Percentiles rank a stretch among this genome's conserved stretches.
phyloP scores from a whole-genome alignment of 805 yeast genomes.

The Candida berthetii region DNA sequence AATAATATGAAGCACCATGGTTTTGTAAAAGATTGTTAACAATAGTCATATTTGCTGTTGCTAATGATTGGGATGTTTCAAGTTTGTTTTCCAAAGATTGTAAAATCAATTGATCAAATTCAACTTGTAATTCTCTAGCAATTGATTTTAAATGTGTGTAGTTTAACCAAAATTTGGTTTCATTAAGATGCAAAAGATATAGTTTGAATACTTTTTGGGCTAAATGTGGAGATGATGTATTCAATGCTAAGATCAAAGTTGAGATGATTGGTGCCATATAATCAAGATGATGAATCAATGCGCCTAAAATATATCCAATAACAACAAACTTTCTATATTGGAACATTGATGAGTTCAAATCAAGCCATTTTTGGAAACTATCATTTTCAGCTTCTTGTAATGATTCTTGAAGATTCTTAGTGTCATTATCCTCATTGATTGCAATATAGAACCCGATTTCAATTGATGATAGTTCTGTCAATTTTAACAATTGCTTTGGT shows the following conservation, averaged over 20 bases:
- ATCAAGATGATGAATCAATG: conserved; percentile 3
- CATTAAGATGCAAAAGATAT: too few species aligned
- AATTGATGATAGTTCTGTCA: conserved; percentile 5
- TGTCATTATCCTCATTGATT: conserved; percentile 1
- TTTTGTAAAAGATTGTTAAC: not conserved
- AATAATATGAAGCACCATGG: not conserved
- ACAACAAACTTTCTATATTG: conserved; percentile 7
- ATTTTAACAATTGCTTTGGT: not conserved
- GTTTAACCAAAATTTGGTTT: not conserved
- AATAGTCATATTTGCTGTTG: not conserved
- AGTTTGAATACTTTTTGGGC: not conserved
- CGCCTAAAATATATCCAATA: conserved; percentile 12
- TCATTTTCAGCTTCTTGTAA: not conserved
- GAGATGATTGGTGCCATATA: conserved; percentile 1
- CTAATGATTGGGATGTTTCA: not conserved
- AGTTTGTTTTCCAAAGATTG: not conserved
- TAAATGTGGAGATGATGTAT: not conserved
- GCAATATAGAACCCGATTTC: conserved; percentile 8
- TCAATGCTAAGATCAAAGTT: not conserved
- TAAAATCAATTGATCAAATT: not conserved
- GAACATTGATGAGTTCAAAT: not conserved
- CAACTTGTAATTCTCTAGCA: not conserved
- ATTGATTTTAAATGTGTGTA: not conserved
- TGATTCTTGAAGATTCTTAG: not conserved
- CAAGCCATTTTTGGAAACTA: conserved; percentile 5